Evolutionary conservation across 2,329 filamentous ascomycete species (phyloP).

Genomic region (Geosmithia morbida): DNA sequence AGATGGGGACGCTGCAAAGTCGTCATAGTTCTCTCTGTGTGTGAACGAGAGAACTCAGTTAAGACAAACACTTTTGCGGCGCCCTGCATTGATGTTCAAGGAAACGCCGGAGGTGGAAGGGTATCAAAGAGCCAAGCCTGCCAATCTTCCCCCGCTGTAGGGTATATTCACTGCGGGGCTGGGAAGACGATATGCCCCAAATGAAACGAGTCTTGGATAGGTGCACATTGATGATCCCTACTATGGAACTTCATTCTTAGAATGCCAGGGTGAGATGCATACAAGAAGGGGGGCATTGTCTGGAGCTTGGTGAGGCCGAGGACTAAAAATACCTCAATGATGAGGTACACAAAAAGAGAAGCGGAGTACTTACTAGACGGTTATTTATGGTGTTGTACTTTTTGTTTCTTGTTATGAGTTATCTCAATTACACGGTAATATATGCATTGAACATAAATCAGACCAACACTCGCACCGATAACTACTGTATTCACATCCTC

Average conservation of each 20-base stretch:
- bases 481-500: no score
- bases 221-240: no score
- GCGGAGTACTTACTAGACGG: neutral
- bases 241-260: no score
- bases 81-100: neutral
- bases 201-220: no score
- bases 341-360: neutral
- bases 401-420: neutral
- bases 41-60: neutral
- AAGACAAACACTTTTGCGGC: neutral
- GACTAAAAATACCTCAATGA: no score
- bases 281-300: no score
- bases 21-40: neutral
- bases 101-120: neutral
- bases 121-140: neutral
- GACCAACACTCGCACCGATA: no score
- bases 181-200: no score
- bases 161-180: no score
- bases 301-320: no score
- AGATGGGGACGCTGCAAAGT: slow-evolving; percentile 4
- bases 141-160: no score
- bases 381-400: neutral
- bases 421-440: neutral
- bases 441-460: neutral
- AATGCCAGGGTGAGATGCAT: no score